A percentile compares a stretch with the other conserved stretches of the same genome.
phyloP scores from a whole-genome alignment of 2,329 filamentous ascomycete species.

The Cordyceps pruinosa region DNA sequence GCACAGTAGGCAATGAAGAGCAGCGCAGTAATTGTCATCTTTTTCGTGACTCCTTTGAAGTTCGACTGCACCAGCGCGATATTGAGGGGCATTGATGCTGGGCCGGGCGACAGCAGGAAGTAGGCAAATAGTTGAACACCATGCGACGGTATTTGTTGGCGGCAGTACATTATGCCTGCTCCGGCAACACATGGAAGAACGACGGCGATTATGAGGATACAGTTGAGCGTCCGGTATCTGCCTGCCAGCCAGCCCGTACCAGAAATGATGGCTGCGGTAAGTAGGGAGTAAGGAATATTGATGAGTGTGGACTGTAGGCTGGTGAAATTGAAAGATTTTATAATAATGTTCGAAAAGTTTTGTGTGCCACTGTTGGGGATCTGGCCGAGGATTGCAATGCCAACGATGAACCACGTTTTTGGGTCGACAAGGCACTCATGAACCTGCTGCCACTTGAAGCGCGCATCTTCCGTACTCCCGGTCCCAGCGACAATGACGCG shows the following conservation, averaged over 20 bases:
- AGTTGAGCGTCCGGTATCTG: conserved; percentile 43
- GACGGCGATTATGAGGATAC: conserved; percentile 42
- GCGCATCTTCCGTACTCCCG: conserved; percentile 40
- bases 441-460: conserved; percentile 45
- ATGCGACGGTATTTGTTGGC: conserved; percentile 30
- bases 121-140: conserved; percentile 49
- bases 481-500: conserved; percentile 44
- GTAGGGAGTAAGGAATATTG: conserved; percentile 51
- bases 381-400: conserved; percentile 45
- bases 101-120: conserved; percentile 48
- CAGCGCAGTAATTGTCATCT: conserved; percentile 51
- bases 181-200: conserved; percentile 46
- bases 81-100: conserved; percentile 46
- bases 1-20: conserved; percentile 49
- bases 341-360: conserved; percentile 51
- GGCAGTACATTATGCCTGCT: conserved; percentile 45
- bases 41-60: conserved; percentile 51
- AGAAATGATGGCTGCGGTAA: conserved; percentile 41
- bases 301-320: conserved; percentile 48
- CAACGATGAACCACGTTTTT: conserved; percentile 54
- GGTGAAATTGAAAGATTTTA: conserved; percentile 49
- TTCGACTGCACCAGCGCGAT: conserved; percentile 51
- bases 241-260: conserved; percentile 45
- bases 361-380: conserved; percentile 58
- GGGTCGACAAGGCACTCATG: conserved; percentile 48